Percentiles rank a stretch among this genome's conserved stretches.
phyloP scores from a whole-genome alignment of 2,329 filamentous ascomycete genomes.

The Exophiala mesophila region DNA sequence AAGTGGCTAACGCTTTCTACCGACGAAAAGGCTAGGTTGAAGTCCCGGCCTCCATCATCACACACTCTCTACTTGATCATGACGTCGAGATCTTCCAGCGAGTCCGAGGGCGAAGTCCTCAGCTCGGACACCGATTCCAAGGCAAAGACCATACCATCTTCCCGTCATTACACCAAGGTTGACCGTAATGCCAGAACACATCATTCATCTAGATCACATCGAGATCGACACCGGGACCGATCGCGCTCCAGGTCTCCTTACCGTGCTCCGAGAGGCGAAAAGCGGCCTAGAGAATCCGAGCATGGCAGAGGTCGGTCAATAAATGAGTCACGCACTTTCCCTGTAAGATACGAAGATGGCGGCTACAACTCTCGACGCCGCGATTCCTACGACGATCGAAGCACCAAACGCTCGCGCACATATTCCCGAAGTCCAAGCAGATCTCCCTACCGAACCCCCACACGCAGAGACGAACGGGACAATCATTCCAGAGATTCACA shows the following conservation, averaged over 20 bases:
- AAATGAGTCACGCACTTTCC: slow-evolving; percentile 30
- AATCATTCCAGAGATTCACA: slow-evolving; percentile 35
- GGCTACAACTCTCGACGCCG: slow-evolving; percentile 36
- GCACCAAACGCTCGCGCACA: slow-evolving; percentile 35
- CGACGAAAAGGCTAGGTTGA: slow-evolving; percentile 26
- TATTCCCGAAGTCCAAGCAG: slow-evolving; percentile 43
- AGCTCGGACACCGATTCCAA: slow-evolving; percentile 68
- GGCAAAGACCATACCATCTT: slow-evolving; percentile 79
- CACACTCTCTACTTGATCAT: slow-evolving; percentile 34
- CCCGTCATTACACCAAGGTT: slow-evolving; percentile 75
- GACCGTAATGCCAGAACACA: slow-evolving; percentile 84
- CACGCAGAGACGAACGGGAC: slow-evolving; percentile 7
- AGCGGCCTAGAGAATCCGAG: slow-evolving; percentile 39
- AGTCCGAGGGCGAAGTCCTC: slow-evolving; percentile 82
- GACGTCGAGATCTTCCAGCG: slow-evolving; percentile 56
- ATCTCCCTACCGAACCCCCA: slow-evolving; percentile 40
- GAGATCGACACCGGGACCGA: slow-evolving; percentile 16
- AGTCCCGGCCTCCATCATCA: slow-evolving; percentile 20
- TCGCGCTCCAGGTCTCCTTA: slow-evolving; percentile 41
- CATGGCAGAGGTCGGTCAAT: slow-evolving; percentile 30
- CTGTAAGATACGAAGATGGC: slow-evolving; percentile 37
- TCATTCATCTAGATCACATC: slow-evolving; percentile 36
- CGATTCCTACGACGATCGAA: slow-evolving; percentile 48
- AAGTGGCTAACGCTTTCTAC: slow-evolving; percentile 26
- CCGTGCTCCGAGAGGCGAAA: slow-evolving; percentile 37